Evolutionary conservation across 306 rosid species (phyloP).

Genomic region (Trifolium fragiferum): DNA sequence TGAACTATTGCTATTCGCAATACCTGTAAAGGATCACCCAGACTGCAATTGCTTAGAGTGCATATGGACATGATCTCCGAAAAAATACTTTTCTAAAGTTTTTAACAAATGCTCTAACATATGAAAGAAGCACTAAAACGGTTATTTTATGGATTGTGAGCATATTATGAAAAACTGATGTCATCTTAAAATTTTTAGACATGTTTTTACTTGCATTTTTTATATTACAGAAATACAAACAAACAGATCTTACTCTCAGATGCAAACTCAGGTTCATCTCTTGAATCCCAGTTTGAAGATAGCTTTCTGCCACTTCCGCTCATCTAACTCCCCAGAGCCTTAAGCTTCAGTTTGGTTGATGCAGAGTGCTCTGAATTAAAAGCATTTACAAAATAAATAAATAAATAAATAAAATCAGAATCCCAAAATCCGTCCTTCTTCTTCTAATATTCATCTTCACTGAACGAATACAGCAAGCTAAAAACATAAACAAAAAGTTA

Average conservation of each 20-base stretch:
- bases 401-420: conserved; percentile 14
- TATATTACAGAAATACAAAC: background rate
- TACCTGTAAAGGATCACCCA: conserved; percentile 66
- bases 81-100: background rate
- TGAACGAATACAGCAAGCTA: conserved; percentile 36
- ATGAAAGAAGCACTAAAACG: background rate
- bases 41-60: conserved; percentile 53
- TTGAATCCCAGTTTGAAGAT: conserved; percentile 79
- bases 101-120: background rate
- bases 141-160: background rate
- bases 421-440: conserved; percentile 24
- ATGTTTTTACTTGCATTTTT: background rate
- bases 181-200: background rate
- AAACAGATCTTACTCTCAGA: conserved; percentile 46
- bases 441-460: conserved; percentile 5
- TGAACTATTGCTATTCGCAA: conserved; percentile 61
- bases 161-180: background rate
- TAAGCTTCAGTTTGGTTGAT: conserved; percentile 43
- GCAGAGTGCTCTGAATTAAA: conserved; percentile 49
- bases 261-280: conserved; percentile 64
- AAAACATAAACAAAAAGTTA: conserved; percentile 13
- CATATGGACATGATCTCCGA: conserved; percentile 9
- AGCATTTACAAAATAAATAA: conserved; percentile 30
- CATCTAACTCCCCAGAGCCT: conserved; percentile 56
- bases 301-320: conserved; percentile 79